phyloP scores from a whole-genome alignment of 352 stramenopile species.

The Phytophthora parvispora region DNA sequence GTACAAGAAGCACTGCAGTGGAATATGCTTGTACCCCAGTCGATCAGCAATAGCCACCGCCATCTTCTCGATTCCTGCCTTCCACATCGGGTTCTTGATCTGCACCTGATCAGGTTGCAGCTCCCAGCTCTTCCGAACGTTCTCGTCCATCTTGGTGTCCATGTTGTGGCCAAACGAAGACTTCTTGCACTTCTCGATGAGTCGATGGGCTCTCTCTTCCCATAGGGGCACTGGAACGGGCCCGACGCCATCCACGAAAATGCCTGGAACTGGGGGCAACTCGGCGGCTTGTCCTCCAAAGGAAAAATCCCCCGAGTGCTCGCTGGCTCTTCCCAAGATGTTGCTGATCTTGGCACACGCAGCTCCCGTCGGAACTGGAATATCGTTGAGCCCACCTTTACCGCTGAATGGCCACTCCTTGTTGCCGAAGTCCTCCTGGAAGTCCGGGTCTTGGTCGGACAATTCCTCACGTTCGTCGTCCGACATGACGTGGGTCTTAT shows the following conservation, averaged over 20 bases:
- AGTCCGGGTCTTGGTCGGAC: background rate
- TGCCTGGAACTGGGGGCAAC: slow-evolving; percentile 1
- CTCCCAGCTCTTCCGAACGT: slow-evolving; percentile 23
- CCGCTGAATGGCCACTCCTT: slow-evolving; percentile 11
- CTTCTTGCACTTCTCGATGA: slow-evolving; percentile 1
- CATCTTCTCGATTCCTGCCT: slow-evolving; percentile 6
- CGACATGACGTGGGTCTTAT: background rate
- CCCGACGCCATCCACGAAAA: background rate
- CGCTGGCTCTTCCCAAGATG: background rate
- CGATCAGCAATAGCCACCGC: slow-evolving; percentile 1
- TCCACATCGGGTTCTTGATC: slow-evolving; percentile 12
- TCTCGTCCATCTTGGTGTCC: slow-evolving; percentile 16
- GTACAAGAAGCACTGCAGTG: slow-evolving; percentile 7
- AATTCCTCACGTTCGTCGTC: slow-evolving; percentile 23
- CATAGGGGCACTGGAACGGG: background rate
- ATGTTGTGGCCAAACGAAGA: background rate
- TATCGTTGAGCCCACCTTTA: background rate
- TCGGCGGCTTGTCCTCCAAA: slow-evolving; percentile 4
- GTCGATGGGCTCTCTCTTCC: background rate
- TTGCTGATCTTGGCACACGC: background rate
- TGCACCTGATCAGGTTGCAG: slow-evolving; percentile 3
- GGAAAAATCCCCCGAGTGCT: slow-evolving; percentile 10
- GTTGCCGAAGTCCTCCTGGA: slow-evolving; percentile 10
- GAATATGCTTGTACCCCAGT: slow-evolving; percentile 10
- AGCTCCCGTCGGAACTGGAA: background rate